Conservation (phyloP, 2,329 filamentous ascomycete species). For the Alternaria hordeiaustralica region DNA sequence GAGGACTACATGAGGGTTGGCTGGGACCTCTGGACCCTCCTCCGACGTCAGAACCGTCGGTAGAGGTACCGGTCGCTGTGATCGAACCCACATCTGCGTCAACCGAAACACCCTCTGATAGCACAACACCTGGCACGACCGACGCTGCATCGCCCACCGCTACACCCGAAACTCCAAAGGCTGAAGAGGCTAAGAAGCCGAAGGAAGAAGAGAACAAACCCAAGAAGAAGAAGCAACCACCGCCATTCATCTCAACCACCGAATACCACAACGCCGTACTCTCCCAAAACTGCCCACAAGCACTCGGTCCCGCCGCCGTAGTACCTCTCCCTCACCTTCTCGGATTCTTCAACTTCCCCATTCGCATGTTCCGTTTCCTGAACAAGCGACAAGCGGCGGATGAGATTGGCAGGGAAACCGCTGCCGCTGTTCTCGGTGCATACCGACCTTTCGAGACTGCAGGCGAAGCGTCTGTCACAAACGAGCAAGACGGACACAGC, state of each 20-base stretch:
- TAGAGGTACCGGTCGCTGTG: constrained; percentile 26
- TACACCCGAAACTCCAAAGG: constrained; percentile 30
- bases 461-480: constrained; percentile 35
- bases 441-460: constrained; percentile 54
- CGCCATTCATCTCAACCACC: constrained; percentile 73
- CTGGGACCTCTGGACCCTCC: constrained; percentile 80
- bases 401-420: constrained; percentile 83
- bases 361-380: constrained; percentile 85
- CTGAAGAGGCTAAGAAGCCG: constrained; percentile 36
- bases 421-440: constrained; percentile 75
- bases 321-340: constrained; percentile 88
- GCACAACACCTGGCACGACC: constrained; percentile 16
- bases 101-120: constrained; percentile 17
- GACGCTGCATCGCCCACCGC: constrained; percentile 48
- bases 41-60: constrained; percentile 23
- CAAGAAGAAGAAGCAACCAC: constrained; percentile 64
- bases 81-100: constrained; percentile 12
- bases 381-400: constrained; percentile 87
- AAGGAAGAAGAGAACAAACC: constrained; percentile 53
- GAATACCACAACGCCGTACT: constrained; percentile 73
- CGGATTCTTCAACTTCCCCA: constrained; percentile 88
- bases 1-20: constrained; percentile 96
- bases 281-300: constrained; percentile 69
- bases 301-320: constrained; percentile 74
- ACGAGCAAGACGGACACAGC: constrained; percentile 39